Evolutionary conservation across 2,329 filamentous ascomycete species (phyloP), one percentile per base, ranked within the genome.

Genomic region (Exophiala oligosperma): DNA sequence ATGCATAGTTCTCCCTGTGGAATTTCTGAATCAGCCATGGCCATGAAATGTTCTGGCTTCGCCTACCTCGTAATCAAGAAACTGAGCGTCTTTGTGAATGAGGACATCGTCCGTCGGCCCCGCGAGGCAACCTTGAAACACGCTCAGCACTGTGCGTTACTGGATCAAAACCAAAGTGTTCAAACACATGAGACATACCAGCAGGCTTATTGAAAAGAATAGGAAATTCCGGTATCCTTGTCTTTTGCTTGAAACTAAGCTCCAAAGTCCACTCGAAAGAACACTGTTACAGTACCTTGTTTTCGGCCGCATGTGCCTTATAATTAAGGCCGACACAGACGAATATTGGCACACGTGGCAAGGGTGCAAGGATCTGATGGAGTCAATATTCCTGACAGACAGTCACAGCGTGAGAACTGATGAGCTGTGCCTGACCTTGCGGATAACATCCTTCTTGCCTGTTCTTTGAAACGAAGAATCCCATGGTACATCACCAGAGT

Each of bases 41-140:
- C 26, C 26, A 4, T 7, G 7, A 28, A 28, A 28, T 7, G 7
- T 7, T 28, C 26, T 28, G 11, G 32, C 11, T 35, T 6, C 32
- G 9, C 47, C 4, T 49, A 49, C 47, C 26, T 49, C 47, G 17
- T 49, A 49, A n/a, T 49, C 47, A 3, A 49, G 47, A 24, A 24
- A 24, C 7, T 49, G 47, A 49, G 47, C 47, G 28, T 49, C 47
- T 49, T 49, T 49, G 17, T 49, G 7, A n/a, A 49, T 49, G 6
- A 21, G 47, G 12, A 49, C 28, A 29, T 49, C 47, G 14, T 49
- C 47, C 2, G 26, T 8, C 28, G 47, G 47, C 2, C 47, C 47
- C 2, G 47, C 47, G 26, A 49, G 47, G 28, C 47, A 49, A 29
- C 5, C 47, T 49, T 23, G 7, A 24, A 49, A 4, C 32, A 28